Percentiles rank a stretch among this genome's conserved stretches.
Conservation (phyloP, 2,329 filamentous ascomycete genomes). For the Fusarium sp. region DNA sequence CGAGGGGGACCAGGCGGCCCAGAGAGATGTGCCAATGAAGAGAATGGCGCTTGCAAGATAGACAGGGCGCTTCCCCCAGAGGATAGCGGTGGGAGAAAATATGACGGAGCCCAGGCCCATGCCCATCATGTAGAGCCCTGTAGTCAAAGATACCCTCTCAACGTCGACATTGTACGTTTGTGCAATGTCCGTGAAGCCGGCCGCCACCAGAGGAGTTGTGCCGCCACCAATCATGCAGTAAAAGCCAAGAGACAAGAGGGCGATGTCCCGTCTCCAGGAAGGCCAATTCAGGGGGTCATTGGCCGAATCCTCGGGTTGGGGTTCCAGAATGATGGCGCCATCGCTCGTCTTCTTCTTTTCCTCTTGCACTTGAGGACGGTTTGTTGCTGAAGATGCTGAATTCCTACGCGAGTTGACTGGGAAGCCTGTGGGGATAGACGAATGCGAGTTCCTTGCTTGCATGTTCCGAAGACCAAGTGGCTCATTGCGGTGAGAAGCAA, state of each 20-base stretch:
- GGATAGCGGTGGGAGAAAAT: conserved; percentile 88
- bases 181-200: conserved; percentile 87
- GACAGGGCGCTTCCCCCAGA: conserved; percentile 90
- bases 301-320: conserved; percentile 88
- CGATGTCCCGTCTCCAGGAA: conserved; percentile 80
- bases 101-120: conserved; percentile 87
- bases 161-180: conserved; percentile 72
- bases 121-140: conserved; percentile 94
- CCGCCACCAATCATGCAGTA: conserved; percentile 95
- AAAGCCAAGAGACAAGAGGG: conserved; percentile 85
- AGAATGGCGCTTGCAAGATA: conserved; percentile 82
- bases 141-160: conserved; percentile 84
- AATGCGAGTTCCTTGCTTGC: conserved; percentile 68
- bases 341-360: conserved; percentile 82
- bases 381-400: conserved; percentile 39
- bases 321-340: conserved; percentile 87
- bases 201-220: conserved; percentile 90
- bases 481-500: conserved; percentile 67
- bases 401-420: conserved; percentile 50
- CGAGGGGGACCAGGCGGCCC: conserved; percentile 87
- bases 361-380: conserved; percentile 36
- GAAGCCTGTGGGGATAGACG: conserved; percentile 64
- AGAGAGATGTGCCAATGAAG: conserved; percentile 82
- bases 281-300: conserved; percentile 97
- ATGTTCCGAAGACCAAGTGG: conserved; percentile 69